These are phyloP conservation scores for Ogataea naganishii DNA, from an alignment of 805 yeast genomes.

Conservation along the genomic window DNA sequence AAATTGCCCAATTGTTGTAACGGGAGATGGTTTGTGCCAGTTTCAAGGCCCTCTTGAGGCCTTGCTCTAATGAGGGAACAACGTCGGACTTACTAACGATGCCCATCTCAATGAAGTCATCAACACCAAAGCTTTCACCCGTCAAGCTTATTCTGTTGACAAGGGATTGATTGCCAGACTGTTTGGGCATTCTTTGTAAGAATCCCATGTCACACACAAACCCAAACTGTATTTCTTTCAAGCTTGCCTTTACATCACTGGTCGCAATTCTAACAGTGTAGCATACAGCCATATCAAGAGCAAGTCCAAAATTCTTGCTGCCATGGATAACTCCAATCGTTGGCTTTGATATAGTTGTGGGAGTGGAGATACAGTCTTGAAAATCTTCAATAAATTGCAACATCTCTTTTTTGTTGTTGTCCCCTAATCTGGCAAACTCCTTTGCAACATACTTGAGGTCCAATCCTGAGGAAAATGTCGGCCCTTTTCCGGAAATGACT, in stretches of 20 bases:
- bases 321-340: conserved; percentile 67
- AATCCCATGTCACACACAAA: conserved; percentile 76
- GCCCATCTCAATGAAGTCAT: conserved; percentile 51
- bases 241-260: conserved; percentile 41
- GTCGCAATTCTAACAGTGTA: conserved; percentile 50
- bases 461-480: conserved; percentile 57
- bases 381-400: conserved; percentile 40
- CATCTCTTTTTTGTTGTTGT: conserved; percentile 10
- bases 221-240: conserved; percentile 67
- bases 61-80: conserved; percentile 36
- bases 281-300: conserved; percentile 55
- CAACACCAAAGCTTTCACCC: conserved; percentile 44
- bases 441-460: conserved; percentile 33
- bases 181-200: conserved; percentile 52
- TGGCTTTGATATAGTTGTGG: conserved; percentile 43
- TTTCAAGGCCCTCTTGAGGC: conserved; percentile 37
- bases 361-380: conserved; percentile 46
- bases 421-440: conserved; percentile 9
- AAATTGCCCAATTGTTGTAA: conserved; percentile 50
- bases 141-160: conserved; percentile 54
- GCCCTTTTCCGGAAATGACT: conserved; percentile 47
- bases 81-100: conserved; percentile 35
- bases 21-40: conserved; percentile 39
- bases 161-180: conserved; percentile 47
- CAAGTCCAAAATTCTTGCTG: conserved; percentile 48